Conservation (phyloP, 352 stramenopile genomes). For the Halophytophthora polymorphica region DNA sequence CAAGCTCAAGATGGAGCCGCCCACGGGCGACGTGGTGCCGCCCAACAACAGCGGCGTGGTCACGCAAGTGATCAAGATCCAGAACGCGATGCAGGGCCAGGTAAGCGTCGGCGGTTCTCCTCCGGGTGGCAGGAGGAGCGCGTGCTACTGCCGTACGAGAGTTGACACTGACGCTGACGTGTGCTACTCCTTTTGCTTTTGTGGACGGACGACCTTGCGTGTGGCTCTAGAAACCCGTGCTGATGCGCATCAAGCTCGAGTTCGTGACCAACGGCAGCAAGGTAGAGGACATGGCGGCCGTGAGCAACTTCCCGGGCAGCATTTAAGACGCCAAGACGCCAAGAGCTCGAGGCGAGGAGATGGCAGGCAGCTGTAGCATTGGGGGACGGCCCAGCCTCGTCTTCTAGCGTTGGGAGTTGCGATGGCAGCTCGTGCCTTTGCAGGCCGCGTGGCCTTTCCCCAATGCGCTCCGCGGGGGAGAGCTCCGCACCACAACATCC, state of each 20-base stretch:
- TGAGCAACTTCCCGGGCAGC: conserved; percentile 72
- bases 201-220: too few relatives aligned
- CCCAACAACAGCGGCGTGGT: conserved; percentile 74
- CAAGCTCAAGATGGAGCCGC: conserved; percentile 97
- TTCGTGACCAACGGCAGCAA: conserved; percentile 83
- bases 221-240: conserved; percentile 70
- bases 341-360: background rate
- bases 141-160: background rate
- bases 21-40: conserved; percentile 89
- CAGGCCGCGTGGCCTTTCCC: too few relatives aligned
- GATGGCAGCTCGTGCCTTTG: too few relatives aligned
- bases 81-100: conserved; percentile 94
- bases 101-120: conserved; percentile 21
- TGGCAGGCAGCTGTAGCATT: too few relatives aligned
- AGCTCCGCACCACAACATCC: conserved; percentile 4
- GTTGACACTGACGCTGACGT: background rate
- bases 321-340: conserved; percentile 36
- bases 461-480: too few relatives aligned
- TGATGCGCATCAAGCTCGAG: conserved; percentile 85
- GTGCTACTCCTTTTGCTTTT: conserved; percentile 10
- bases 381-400: too few relatives aligned
- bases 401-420: too few relatives aligned
- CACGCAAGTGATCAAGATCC: conserved; percentile 95
- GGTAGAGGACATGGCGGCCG: conserved; percentile 81
- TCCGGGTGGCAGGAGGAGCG: background rate